Evolutionary conservation across 805 yeast species (phyloP), one percentile per base, ranked within the genome.

Genomic region (Cyberlindnera americana): DNA sequence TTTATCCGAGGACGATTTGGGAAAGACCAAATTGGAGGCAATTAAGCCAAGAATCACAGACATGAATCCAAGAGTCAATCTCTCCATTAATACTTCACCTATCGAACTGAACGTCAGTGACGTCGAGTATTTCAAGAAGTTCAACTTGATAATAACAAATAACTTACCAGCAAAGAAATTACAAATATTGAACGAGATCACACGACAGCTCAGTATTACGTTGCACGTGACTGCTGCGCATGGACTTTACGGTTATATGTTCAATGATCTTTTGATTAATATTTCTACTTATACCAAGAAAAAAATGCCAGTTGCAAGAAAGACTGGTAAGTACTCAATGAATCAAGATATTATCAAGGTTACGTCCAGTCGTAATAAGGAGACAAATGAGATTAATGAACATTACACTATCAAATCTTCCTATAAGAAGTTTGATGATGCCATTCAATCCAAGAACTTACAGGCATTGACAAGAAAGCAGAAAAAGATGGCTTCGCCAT

Each of bases 171-270:
- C 59, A 6, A 22, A 38, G 0, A 70, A 76, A 29, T 62, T 81
- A 8, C 41, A 63, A 3, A 46, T 53, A 5, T 49, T 93, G 31
- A 86, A 88, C 54, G 51, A 49, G 0, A 59, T 72, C 24, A 72
- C 90, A 7, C 73, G 97, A 49, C 36, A 53, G 3, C 62, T 70
- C 15, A 66, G 68, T 21, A 72, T 81, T 15, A 86, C 95, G 3
- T 67, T 93, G 22, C 88, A 84, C 57, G 70, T 75, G 13, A 65
- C 85, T 1, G 82, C 81, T 0, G 56, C 78, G 3, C 83, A 83
- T 59, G 99, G 99, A 0, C 65, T 90, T 56, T 88, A 75, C 58
- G 96, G 96, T 2, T 85, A 77, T 53, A 72, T 87, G 1, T 82
- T 90, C 56, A 78, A 79, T 3, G 99, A 93, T 61, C 68, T 91